Percentiles rank a stretch among this genome's conserved stretches.
Conservation (phyloP, 176 grass and related monocot species). For the Ensete ventricosum region DNA sequence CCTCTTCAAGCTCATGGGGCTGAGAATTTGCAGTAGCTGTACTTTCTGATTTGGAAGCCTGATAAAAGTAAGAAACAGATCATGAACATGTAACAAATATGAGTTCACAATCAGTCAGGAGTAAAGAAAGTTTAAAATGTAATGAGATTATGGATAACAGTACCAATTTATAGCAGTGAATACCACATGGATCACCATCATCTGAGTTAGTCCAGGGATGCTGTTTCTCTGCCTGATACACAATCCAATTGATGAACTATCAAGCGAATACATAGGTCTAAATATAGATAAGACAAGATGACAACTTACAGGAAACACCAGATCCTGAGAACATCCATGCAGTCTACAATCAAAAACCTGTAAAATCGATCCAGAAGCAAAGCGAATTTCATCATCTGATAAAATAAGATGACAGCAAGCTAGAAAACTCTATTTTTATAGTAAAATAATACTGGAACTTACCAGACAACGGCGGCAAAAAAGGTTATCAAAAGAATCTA, state of each 20-base stretch:
- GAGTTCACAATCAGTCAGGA: neutral
- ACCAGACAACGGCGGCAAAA: conserved; percentile 93
- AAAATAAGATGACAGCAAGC: conserved; percentile 15
- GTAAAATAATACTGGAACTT: conserved; percentile 14
- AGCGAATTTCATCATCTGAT: conserved; percentile 9
- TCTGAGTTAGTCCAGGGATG: conserved; percentile 42
- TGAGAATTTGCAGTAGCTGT: conserved; percentile 29
- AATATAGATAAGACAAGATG: conserved; percentile 22
- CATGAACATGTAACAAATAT: neutral
- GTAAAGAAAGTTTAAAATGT: neutral
- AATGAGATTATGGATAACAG: conserved; percentile 19
- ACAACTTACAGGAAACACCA: conserved; percentile 92
- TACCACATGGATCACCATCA: conserved; percentile 70
- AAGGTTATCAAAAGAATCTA: conserved; percentile 98
- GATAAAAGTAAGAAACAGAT: conserved; percentile 14
- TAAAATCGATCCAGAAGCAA: conserved; percentile 16
- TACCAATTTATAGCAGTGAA: conserved; percentile 77
- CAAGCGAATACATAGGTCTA: conserved; percentile 8
- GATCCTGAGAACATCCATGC: conserved; percentile 93
- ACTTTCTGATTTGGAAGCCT: conserved; percentile 47
- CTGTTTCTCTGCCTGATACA: conserved; percentile 80
- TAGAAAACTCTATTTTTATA: conserved; percentile 10
- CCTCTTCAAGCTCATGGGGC: conserved; percentile 33
- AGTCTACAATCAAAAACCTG: conserved; percentile 97
- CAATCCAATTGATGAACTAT: conserved; percentile 21